Conservation (phyloP, 495 filamentous ascomycete genomes). For the Copromyces sp. region DNA sequence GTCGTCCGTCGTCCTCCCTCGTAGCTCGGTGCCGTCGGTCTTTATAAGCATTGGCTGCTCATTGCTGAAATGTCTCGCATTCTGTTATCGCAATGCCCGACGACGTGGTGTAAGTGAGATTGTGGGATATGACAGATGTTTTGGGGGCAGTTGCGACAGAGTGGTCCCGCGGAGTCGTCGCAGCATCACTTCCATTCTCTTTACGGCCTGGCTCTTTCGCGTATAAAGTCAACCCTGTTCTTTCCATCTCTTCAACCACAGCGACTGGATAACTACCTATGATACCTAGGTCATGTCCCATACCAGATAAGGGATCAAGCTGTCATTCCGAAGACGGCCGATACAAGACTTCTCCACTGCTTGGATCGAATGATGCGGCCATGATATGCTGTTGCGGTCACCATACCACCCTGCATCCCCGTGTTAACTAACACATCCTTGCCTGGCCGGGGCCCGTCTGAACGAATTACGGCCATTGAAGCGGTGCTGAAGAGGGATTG, state of each 20-base stretch:
- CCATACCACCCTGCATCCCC: not conserved
- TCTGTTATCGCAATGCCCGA: not conserved
- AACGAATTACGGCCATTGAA: not conserved
- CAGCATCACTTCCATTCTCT: not conserved
- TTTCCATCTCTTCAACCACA: not conserved
- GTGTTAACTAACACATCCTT: not conserved
- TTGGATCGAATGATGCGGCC: conserved; percentile 13
- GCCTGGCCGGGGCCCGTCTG: not conserved
- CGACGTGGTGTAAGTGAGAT: not conserved
- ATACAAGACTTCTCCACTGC: not conserved
- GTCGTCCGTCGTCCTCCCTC: not conserved
- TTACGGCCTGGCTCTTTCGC: not conserved
- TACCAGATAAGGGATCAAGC: not conserved
- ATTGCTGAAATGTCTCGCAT: not conserved
- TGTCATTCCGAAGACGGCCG: not conserved
- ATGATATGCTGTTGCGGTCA: conserved; percentile 15
- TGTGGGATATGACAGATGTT: not conserved
- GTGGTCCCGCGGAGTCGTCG: not conserved
- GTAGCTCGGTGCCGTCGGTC: not conserved
- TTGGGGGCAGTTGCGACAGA: not conserved
- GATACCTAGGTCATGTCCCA: not conserved
- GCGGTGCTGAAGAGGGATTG: not conserved
- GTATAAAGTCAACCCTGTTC: not conserved
- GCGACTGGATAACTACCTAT: not conserved
- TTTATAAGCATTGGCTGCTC: not conserved